phyloP scores from a whole-genome alignment of 148 eudicot species.

The Rhododendron vialii region DNA sequence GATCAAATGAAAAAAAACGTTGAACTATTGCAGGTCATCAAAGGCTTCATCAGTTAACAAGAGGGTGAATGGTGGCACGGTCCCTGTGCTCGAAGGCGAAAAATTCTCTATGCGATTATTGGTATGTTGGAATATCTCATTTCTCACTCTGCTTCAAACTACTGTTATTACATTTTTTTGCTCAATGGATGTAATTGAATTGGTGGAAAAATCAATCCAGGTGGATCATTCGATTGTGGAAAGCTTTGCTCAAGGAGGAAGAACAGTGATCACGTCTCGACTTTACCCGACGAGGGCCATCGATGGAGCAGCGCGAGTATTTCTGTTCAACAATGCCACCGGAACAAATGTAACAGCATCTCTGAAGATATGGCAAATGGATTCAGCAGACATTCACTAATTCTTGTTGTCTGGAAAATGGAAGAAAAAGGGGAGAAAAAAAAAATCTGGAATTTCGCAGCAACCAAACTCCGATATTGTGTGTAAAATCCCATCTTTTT shows the following conservation, averaged over 20 bases:
- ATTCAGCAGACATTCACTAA: slow-evolving; percentile 12
- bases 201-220: neutral
- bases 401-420: neutral
- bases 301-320: slow-evolving; percentile 5
- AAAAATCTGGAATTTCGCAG: neutral
- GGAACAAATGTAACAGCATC: slow-evolving; percentile 16
- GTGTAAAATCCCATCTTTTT: neutral
- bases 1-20: no score
- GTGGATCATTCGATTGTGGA: slow-evolving; percentile 23
- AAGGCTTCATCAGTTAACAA: slow-evolving; percentile 57
- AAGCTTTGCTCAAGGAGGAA: slow-evolving; percentile 24
- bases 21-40: slow-evolving; percentile 47
- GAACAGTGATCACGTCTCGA: slow-evolving; percentile 21
- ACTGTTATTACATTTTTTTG: no score
- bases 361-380: slow-evolving; percentile 21
- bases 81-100: slow-evolving; percentile 75
- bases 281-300: slow-evolving; percentile 16
- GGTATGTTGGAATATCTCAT: slow-evolving; percentile 33
- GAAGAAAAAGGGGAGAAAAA: neutral
- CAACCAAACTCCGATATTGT: neutral
- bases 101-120: slow-evolving; percentile 54
- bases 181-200: neutral
- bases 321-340: slow-evolving; percentile 19
- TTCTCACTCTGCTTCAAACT: neutral
- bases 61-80: slow-evolving; percentile 56